phyloP scores from a whole-genome alignment of 1,284 basidiomycete genomes.

The Earliella scabrosa region DNA sequence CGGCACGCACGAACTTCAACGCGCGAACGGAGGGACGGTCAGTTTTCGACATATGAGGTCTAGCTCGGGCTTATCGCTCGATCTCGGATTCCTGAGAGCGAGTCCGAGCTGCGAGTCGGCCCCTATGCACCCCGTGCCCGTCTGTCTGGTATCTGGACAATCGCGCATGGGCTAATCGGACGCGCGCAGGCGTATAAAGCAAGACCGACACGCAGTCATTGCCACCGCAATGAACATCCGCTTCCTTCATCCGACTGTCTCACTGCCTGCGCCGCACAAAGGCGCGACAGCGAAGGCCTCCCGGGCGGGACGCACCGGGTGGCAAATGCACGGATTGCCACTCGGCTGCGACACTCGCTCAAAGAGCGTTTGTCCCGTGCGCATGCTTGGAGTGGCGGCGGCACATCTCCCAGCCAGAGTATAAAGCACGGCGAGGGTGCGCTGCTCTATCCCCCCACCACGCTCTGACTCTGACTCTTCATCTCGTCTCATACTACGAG shows the following conservation, averaged over 20 bases:
- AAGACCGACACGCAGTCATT: too few species aligned
- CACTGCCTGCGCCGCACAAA: too few species aligned
- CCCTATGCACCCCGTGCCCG: not conserved
- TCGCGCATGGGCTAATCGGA: too few species aligned
- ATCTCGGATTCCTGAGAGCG: not conserved
- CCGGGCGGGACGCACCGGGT: too few species aligned
- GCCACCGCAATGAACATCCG: too few species aligned
- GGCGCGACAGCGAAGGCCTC: too few species aligned
- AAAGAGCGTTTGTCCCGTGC: too few species aligned
- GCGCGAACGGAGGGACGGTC: not conserved
- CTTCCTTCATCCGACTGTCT: too few species aligned
- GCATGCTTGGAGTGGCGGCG: too few species aligned
- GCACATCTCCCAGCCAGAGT: not conserved
- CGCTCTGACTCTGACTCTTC: not conserved
- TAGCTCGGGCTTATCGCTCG: constrained; percentile 11
- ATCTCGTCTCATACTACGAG: not conserved
- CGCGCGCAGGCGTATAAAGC: too few species aligned
- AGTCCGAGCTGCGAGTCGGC: not conserved
- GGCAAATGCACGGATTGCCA: too few species aligned
- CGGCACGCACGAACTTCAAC: not conserved
- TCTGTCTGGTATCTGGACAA: not conserved
- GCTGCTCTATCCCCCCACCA: not conserved
- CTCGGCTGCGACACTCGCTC: too few species aligned
- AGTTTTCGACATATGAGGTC: constrained; percentile 16
- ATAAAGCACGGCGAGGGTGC: not conserved